phyloP scores from a whole-genome alignment of 1,284 basidiomycete genomes.

The Phlebopus sp. region DNA sequence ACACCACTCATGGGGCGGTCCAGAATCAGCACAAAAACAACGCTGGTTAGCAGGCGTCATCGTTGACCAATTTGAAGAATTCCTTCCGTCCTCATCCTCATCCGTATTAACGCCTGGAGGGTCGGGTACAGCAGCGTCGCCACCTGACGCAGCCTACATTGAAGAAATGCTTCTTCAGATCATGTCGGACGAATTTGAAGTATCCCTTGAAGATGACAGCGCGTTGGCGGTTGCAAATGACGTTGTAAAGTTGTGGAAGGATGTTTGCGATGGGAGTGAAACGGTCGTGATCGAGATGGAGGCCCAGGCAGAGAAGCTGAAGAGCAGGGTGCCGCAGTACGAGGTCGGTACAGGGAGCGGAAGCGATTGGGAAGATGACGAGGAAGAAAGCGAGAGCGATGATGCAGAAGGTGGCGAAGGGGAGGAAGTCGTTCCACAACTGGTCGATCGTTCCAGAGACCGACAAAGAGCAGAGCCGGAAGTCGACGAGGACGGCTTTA shows the following conservation, averaged over 20 bases:
- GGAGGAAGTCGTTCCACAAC: constrained; percentile 27
- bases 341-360: constrained; percentile 43
- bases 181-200: constrained; percentile 84
- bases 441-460: constrained; percentile 18
- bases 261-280: constrained; percentile 37
- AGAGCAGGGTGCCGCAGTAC: constrained; percentile 54
- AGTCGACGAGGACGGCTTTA: constrained; percentile 88
- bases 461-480: constrained; percentile 53
- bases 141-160: constrained; percentile 72
- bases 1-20: constrained; percentile 79
- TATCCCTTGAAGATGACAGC: constrained; percentile 78
- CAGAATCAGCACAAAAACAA: constrained; percentile 62
- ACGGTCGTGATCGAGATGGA: constrained; percentile 55
- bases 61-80: constrained; percentile 80
- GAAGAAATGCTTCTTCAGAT: constrained; percentile 77
- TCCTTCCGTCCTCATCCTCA: constrained; percentile 8
- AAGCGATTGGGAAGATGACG: constrained; percentile 40
- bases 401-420: constrained; percentile 41
- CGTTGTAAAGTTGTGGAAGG: constrained; percentile 67
- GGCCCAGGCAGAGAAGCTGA: constrained; percentile 56
- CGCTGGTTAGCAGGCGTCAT: constrained; percentile 80
- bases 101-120: background rate
- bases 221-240: constrained; percentile 69
- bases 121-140: constrained; percentile 31
- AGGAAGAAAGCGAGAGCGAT: constrained; percentile 42